Percentiles rank a stretch among this genome's conserved stretches.
Conservation (phyloP, 306 rosid genomes). For the Pterocarpus macrocarpus region DNA sequence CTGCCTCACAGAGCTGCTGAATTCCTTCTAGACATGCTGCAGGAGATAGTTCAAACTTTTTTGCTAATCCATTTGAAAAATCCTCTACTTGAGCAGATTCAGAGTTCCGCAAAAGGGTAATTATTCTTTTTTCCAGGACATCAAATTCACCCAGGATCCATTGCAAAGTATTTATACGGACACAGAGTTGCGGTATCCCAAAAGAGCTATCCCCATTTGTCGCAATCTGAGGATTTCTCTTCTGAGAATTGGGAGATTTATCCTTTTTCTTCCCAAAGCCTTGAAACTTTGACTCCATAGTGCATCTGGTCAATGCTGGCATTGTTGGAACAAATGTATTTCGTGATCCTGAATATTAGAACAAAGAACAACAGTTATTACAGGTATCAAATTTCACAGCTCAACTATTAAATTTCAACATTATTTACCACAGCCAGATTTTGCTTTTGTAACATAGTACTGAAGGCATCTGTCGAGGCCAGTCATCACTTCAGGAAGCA, state of each 20-base stretch:
- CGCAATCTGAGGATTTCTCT: conserved; percentile 89
- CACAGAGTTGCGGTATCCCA: conserved; percentile 82
- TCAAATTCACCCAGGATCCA: conserved; percentile 86
- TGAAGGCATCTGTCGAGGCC: conserved; percentile 97
- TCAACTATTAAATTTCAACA: conserved; percentile 31
- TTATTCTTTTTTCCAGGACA: conserved; percentile 85
- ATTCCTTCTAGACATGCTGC: conserved; percentile 92
- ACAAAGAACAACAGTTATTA: conserved; percentile 46
- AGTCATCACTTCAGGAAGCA: conserved; percentile 92
- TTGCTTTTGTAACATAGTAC: conserved; percentile 76
- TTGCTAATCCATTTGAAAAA: conserved; percentile 82
- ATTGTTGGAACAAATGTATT: conserved; percentile 83
- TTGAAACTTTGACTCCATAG: conserved; percentile 85
- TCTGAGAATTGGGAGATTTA: conserved; percentile 81
- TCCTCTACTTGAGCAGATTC: conserved; percentile 90
- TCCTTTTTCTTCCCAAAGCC: conserved; percentile 99
- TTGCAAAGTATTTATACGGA: conserved; percentile 90
- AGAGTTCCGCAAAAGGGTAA: conserved; percentile 90
- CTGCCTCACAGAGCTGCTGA: conserved; percentile 91
- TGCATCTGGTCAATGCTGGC: conserved; percentile 95
- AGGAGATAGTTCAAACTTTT: conserved; percentile 86
- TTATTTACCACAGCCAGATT: conserved; percentile 90
- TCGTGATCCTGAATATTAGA: conserved; percentile 75
- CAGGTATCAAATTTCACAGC: conserved; percentile 24
- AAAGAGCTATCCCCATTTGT: conserved; percentile 85